Evolutionary conservation across 192 early-diverging fungal genomes (phyloP).

Genomic region (Gryganskiella cystojenkinii): DNA sequence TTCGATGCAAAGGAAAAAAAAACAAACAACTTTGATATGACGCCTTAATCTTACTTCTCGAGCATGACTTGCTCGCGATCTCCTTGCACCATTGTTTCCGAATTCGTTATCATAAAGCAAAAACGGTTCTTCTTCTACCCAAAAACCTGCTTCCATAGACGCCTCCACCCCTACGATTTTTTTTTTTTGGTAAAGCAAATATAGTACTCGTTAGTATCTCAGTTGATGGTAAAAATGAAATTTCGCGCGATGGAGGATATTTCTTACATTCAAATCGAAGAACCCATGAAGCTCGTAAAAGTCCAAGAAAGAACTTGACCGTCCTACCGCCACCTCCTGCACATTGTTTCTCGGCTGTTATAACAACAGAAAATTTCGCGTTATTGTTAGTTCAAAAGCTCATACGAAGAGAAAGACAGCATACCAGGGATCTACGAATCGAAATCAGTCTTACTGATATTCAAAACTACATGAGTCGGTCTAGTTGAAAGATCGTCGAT

Average conservation of each 20-base stretch:
- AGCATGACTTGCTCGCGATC: slow-evolving; percentile 8
- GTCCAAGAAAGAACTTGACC: slow-evolving; percentile 34
- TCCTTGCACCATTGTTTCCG: slow-evolving; percentile 17
- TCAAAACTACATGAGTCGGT: slow-evolving; percentile 38
- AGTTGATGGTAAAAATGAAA: not conserved
- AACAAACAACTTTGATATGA: not conserved
- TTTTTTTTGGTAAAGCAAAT: not conserved
- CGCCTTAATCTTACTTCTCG: slow-evolving; percentile 17
- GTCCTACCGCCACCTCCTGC: slow-evolving; percentile 24
- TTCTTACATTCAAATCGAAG: slow-evolving; percentile 41
- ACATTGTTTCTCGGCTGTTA: slow-evolving; percentile 9
- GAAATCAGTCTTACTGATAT: slow-evolving; percentile 17
- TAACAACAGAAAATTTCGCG: not conserved
- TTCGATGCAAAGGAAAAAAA: not conserved
- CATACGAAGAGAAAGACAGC: not conserved
- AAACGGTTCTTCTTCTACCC: slow-evolving; percentile 27
- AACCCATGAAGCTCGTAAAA: slow-evolving; percentile 24
- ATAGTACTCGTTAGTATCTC: not conserved
- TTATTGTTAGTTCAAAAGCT: no score
- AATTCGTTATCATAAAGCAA: slow-evolving; percentile 37
- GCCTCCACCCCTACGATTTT: slow-evolving; percentile 20
- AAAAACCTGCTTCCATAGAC: slow-evolving; percentile 35
- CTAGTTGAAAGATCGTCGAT: slow-evolving; percentile 14
- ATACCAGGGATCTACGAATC: not conserved
- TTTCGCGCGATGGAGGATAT: not conserved